Base-by-base conservation (phyloP, 495 filamentous ascomycete genomes). In the Penicillium taxi region DNA sequence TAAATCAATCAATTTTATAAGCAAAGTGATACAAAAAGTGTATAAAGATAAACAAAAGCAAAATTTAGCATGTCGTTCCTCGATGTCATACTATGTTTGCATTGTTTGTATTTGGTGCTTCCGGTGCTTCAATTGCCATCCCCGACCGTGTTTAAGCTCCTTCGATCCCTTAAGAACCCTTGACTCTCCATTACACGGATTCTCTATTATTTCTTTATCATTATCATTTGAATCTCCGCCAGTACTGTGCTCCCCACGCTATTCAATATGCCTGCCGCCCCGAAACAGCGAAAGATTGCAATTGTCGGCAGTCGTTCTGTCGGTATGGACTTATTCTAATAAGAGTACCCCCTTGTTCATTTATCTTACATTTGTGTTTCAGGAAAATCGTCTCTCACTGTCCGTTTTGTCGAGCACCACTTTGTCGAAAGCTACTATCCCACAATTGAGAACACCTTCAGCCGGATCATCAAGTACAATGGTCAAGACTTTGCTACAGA, bases 371-470 rank as follows among this genome's bases (percentile, higher is more conserved):
- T 6, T 9, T 38, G 17, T 19, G 28, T 11, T 37, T 9, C 49
- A 98, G 91, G 91, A 56, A 99, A 99, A 73, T 94, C 86, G 11
- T 96, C 91, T 26, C 80, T 99, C 41, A 94, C 93, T 5, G 93
- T 96, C 15, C 93, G 88, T 58, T 96, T 91, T 59, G 90, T 96
- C 55, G 91, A 96, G 58, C 86, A 86, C 52, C 88, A 94, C 64
- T 99, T 99, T 50, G 90, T 96, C 50, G 93, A 96, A 59, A 89
- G 82, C 60, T 99, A 99, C 63, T 99, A 96, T 65, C 91, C 91
- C 15, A 99, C 91, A 16, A 96, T 99, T 50, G 91, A 96, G 67
- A 99, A 96, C 59, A 96, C 89, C 9, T 96, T 96, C 60, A 90
- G 84, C 63, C 90, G 91, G 52, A 80, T 86, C 46, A 96, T 99